A percentile compares a stretch with the other conserved stretches of the same genome.
Conservation (phyloP, 805 yeast genomes). For the Tetrapisispora fleetii region DNA sequence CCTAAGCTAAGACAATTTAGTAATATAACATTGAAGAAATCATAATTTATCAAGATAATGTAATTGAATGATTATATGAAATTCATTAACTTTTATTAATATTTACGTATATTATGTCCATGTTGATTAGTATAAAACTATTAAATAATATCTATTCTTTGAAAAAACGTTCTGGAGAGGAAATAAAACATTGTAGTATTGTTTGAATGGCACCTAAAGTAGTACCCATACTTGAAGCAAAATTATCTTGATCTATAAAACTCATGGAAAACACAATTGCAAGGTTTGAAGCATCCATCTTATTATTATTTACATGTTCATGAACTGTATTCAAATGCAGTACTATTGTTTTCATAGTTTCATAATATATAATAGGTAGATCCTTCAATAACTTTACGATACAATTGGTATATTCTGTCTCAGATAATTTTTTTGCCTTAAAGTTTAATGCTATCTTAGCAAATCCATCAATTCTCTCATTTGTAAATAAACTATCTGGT, state of each 20-base stretch:
- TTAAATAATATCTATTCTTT: not conserved
- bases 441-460: slow-evolving; percentile 26
- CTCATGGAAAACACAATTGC: slow-evolving; percentile 81
- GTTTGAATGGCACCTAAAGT: slow-evolving; percentile 46
- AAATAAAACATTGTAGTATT: slow-evolving; percentile 41
- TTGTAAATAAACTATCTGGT: slow-evolving; percentile 74
- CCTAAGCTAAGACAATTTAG: not conserved
- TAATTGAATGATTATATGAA: too few relatives aligned
- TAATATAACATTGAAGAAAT: not conserved
- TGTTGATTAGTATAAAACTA: not conserved
- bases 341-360: slow-evolving; percentile 55
- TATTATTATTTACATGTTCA: slow-evolving; percentile 55
- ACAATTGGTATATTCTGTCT: slow-evolving; percentile 18
- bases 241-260: slow-evolving; percentile 37
- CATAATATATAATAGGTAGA: slow-evolving; percentile 59
- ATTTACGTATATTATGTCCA: not conserved
- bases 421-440: slow-evolving; percentile 14
- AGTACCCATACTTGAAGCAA: slow-evolving; percentile 38
- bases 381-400: slow-evolving; percentile 28
- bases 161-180: slow-evolving; percentile 30
- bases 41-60: not conserved
- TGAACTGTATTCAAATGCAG: slow-evolving; percentile 64
- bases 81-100: not conserved
- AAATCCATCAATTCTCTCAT: slow-evolving; percentile 52
- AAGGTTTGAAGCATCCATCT: slow-evolving; percentile 81